These are phyloP conservation scores for Parmelia sp. DNA, from an alignment of 495 filamentous ascomycete species.

Conservation along the genomic window DNA sequence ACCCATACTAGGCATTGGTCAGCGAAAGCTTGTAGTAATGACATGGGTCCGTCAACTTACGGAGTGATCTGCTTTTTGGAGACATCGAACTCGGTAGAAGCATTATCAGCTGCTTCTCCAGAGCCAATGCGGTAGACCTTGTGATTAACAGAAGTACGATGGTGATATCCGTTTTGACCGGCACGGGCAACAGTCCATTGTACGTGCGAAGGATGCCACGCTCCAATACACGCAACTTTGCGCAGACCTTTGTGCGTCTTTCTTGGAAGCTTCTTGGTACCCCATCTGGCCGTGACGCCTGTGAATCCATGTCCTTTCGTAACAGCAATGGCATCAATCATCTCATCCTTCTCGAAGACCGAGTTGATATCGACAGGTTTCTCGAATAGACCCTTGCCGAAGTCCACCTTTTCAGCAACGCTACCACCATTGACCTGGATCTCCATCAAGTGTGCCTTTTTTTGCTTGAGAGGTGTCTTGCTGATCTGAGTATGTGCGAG, in stretches of 20 bases:
- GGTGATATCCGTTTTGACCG: conserved; percentile 99
- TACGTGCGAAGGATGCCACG: conserved; percentile 99
- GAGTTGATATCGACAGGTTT: conserved; percentile 86
- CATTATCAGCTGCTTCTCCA: conserved; percentile 79
- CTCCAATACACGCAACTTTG: conserved; percentile 99
- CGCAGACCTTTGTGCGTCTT: conserved; percentile 99
- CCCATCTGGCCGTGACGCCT: conserved; percentile 97
- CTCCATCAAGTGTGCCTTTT: conserved; percentile 99
- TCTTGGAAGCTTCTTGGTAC: conserved; percentile 99
- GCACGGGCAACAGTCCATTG: conserved; percentile 99
- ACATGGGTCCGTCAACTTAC: conserved; percentile 54
- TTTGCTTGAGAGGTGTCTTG: conserved; percentile 99
- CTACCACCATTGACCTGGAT: conserved; percentile 99
- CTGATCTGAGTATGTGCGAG: conserved; percentile 99
- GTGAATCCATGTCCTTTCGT: conserved; percentile 99
- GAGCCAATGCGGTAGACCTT: conserved; percentile 99
- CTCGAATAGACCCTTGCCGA: conserved; percentile 92
- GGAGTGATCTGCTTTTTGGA: conserved; percentile 99
- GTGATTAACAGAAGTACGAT: conserved; percentile 99
- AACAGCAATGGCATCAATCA: conserved; percentile 99
- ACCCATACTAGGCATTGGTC: conserved; percentile 65
- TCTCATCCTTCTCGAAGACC: conserved; percentile 99
- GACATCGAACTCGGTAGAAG: conserved; percentile 89
- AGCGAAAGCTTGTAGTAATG: conserved; percentile 20
- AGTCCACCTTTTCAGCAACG: conserved; percentile 91